These are phyloP conservation scores for Diaporthe destruens DNA, from an alignment of 2,329 filamentous ascomycete genomes.

Conservation along the genomic window DNA sequence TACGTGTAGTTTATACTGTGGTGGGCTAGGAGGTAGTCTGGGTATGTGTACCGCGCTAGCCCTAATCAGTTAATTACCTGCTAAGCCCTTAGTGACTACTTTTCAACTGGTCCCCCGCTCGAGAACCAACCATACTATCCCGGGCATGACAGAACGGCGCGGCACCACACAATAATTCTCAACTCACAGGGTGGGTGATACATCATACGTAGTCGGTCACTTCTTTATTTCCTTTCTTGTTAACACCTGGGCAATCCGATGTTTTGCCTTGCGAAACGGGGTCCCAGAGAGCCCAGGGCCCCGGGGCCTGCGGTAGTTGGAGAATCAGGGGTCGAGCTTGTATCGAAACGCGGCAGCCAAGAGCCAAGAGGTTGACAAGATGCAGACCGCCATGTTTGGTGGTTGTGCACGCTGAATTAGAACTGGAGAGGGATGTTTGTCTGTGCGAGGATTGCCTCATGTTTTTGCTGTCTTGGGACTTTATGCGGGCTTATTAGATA, in stretches of 20 bases:
- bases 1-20: too few relatives aligned
- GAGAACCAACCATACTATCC: background rate
- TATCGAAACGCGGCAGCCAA: conserved; percentile 26
- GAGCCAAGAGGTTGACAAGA: conserved; percentile 33
- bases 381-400: conserved; percentile 21
- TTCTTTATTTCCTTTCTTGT: background rate
- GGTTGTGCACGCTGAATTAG: conserved; percentile 20
- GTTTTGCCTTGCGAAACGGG: conserved; percentile 21
- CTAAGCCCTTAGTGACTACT: too few relatives aligned
- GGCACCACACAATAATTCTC: conserved; percentile 2
- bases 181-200: background rate
- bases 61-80: too few relatives aligned
- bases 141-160: background rate
- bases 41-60: too few relatives aligned
- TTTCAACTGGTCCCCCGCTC: too few relatives aligned
- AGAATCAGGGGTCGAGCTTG: conserved; percentile 18
- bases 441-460: conserved; percentile 21
- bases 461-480: background rate
- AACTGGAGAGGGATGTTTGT: background rate
- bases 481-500: background rate
- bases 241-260: background rate
- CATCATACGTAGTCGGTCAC: background rate
- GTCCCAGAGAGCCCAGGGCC: background rate
- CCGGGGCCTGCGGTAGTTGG: conserved; percentile 19
- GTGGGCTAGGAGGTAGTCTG: too few relatives aligned